A percentile compares a stretch with the other conserved stretches of the same genome.
These are phyloP conservation scores for Ascochyta fabae DNA, from an alignment of 2,329 filamentous ascomycete species.

Conservation along the genomic window DNA sequence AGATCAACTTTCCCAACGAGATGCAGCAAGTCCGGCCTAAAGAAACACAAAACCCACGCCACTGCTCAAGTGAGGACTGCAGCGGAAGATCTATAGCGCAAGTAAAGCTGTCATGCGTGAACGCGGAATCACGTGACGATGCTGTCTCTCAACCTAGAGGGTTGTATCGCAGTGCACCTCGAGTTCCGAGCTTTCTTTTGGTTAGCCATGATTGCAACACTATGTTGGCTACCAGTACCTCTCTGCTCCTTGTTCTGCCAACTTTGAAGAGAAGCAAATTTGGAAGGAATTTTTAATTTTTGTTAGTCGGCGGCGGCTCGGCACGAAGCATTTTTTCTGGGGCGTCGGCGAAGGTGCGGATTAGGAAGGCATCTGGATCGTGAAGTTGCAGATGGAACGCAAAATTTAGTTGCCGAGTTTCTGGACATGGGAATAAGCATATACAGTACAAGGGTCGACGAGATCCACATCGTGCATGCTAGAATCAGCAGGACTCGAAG, in stretches of 20 bases:
- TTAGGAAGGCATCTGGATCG: constrained; percentile 14
- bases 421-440: constrained; percentile 14
- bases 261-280: constrained; percentile 8
- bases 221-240: constrained; percentile 12
- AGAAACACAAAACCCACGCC: neutral
- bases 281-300: constrained; percentile 7
- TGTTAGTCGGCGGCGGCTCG: constrained; percentile 17
- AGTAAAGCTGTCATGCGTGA: constrained; percentile 8
- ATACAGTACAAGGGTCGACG: neutral
- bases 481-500: neutral
- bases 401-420: constrained; percentile 9
- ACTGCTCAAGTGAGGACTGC: neutral
- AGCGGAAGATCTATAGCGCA: neutral
- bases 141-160: neutral
- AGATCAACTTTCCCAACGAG: neutral
- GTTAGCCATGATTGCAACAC: constrained; percentile 14
- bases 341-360: constrained; percentile 12
- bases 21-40: neutral
- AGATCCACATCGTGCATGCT: neutral
- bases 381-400: constrained; percentile 8
- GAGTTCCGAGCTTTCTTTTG: constrained; percentile 6
- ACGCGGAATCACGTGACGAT: constrained; percentile 10
- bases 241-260: constrained; percentile 4
- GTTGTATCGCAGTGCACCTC: neutral
- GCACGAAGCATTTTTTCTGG: constrained; percentile 17